These are phyloP conservation scores for Ophiosphaerella korrae DNA, from an alignment of 2,329 filamentous ascomycete genomes.

Conservation along the genomic window DNA sequence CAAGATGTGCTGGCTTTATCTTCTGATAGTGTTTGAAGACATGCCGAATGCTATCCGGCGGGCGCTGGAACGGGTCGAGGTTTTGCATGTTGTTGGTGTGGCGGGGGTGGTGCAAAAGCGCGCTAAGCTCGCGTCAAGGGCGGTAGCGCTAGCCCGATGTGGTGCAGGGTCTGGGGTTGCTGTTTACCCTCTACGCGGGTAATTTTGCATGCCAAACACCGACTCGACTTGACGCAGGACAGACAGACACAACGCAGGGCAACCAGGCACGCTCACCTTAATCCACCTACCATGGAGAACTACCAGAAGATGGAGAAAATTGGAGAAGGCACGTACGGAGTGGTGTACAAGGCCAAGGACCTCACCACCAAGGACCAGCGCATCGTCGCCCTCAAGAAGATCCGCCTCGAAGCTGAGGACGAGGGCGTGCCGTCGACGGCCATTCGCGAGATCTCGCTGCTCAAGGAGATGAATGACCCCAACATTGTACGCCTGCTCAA, in stretches of 20 bases:
- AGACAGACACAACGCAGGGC: too few relatives aligned
- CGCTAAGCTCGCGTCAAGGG: slow-evolving; percentile 31
- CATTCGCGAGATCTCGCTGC: slow-evolving; percentile 89
- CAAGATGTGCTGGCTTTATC: slow-evolving; percentile 57
- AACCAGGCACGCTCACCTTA: neutral
- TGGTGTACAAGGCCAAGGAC: slow-evolving; percentile 93
- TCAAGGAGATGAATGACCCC: slow-evolving; percentile 92
- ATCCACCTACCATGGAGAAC: slow-evolving; percentile 73
- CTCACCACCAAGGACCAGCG: slow-evolving; percentile 75
- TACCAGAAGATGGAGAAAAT: slow-evolving; percentile 98
- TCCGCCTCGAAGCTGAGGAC: slow-evolving; percentile 91
- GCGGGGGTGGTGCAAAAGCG: neutral
- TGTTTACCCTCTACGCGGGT: slow-evolving; percentile 22
- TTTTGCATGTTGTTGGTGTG: slow-evolving; percentile 19
- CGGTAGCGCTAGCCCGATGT: slow-evolving; percentile 24
- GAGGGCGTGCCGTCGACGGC: slow-evolving; percentile 91
- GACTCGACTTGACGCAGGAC: neutral
- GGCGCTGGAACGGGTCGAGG: slow-evolving; percentile 78
- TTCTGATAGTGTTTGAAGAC: slow-evolving; percentile 78
- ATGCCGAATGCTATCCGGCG: slow-evolving; percentile 70
- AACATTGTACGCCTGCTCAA: slow-evolving; percentile 89
- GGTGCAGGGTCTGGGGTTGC: slow-evolving; percentile 12
- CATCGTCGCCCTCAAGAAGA: slow-evolving; percentile 94
- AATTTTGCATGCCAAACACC: slow-evolving; percentile 31
- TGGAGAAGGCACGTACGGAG: slow-evolving; percentile 93